phyloP scores from a whole-genome alignment of 2,329 filamentous ascomycete genomes.

The Neocucurbitaria cava region DNA sequence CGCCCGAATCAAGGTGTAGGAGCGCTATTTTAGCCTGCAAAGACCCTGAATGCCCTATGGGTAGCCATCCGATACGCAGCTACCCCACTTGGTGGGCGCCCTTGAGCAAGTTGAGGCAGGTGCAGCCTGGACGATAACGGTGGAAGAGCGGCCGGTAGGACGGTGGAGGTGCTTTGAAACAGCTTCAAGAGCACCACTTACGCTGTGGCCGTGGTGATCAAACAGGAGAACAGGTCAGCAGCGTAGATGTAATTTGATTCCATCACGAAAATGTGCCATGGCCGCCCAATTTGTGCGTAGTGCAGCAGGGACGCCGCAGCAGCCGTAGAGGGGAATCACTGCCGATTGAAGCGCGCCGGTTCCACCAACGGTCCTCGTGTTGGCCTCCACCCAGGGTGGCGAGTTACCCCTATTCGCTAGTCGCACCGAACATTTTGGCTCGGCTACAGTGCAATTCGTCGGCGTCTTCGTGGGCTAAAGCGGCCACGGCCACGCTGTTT shows the following conservation, averaged over 20 bases:
- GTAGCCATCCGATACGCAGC: not conserved
- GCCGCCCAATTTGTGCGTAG: not conserved
- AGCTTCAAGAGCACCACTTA: slow-evolving; percentile 1
- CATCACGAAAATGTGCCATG: not conserved
- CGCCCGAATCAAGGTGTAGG: not conserved
- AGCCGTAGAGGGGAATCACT: not conserved
- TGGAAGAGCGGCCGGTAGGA: not conserved
- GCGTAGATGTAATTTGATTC: not conserved
- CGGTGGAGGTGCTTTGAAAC: slow-evolving; percentile 1
- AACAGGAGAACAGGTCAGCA: slow-evolving; percentile 16
- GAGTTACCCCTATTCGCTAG: not conserved
- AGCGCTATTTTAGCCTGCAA: not conserved
- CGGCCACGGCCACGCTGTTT: not conserved
- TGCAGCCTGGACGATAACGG: not conserved
- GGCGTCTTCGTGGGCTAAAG: not conserved
- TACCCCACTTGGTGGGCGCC: not conserved
- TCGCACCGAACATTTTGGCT: not conserved
- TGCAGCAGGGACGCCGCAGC: not conserved
- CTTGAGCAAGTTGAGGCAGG: not conserved
- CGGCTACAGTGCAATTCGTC: not conserved
- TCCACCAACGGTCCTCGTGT: not conserved
- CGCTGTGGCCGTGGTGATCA: slow-evolving; percentile 21
- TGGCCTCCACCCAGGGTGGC: not conserved
- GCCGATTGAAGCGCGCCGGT: not conserved
- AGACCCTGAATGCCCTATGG: not conserved